phyloP scores from a whole-genome alignment of 2,329 filamentous ascomycete genomes.

The Cladosporium phlei region DNA sequence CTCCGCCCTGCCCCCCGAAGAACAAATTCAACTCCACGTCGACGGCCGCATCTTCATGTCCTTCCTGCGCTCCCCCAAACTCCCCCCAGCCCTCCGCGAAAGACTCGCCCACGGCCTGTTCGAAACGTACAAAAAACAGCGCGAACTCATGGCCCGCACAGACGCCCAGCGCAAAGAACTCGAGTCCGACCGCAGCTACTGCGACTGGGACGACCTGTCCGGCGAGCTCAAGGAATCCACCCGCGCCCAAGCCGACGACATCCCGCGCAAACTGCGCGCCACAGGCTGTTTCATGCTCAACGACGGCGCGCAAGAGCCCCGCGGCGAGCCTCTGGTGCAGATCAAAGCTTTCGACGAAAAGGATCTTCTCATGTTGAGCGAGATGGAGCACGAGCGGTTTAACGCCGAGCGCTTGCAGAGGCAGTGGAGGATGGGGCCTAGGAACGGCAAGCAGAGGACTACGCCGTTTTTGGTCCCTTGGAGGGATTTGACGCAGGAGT shows the following conservation, averaged over 20 bases:
- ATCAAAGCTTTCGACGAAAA: conserved; percentile 27
- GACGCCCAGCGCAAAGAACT: conserved; percentile 26
- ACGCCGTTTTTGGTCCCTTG: conserved; percentile 34
- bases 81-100: conserved; percentile 31
- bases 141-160: conserved; percentile 26
- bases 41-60: conserved; percentile 33
- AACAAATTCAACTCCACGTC: conserved; percentile 34
- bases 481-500: conserved; percentile 32
- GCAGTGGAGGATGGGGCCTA: conserved; percentile 32
- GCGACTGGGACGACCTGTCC: conserved; percentile 33
- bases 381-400: conserved; percentile 35
- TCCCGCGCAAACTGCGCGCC: conserved; percentile 32
- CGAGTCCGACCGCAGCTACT: conserved; percentile 28
- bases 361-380: conserved; percentile 31
- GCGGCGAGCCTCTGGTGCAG: conserved; percentile 25
- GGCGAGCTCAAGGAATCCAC: conserved; percentile 33
- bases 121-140: conserved; percentile 31
- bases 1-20: conserved; percentile 31
- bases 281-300: conserved; percentile 33
- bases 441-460: conserved; percentile 29
- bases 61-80: conserved; percentile 29
- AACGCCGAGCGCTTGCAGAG: conserved; percentile 33
- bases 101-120: conserved; percentile 31
- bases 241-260: conserved; percentile 33
- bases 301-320: conserved; percentile 20